Percentiles rank a stretch among this genome's conserved stretches.
Conservation (phyloP, 495 filamentous ascomycete species). For the Penicillium canescens region DNA sequence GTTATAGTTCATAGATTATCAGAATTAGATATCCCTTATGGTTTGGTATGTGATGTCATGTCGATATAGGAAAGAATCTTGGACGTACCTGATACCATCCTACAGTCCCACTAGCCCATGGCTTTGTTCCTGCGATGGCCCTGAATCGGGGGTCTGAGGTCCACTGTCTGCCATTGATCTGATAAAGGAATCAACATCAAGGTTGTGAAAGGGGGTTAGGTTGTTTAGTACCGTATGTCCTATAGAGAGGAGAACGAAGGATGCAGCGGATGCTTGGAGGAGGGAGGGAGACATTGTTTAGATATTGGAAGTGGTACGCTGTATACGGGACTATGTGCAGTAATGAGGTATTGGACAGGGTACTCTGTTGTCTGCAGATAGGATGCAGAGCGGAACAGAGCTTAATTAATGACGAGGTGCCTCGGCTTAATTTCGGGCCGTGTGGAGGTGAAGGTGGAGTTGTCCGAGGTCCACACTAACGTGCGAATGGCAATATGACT, state of each 20-base stretch:
- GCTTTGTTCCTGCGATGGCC: slow-evolving; percentile 18
- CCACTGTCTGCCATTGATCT: slow-evolving; percentile 26
- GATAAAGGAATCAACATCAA: neutral
- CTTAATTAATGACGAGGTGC: neutral
- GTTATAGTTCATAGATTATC: too few relatives aligned
- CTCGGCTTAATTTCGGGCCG: neutral
- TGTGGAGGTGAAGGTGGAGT: neutral
- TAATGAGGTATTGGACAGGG: too few relatives aligned
- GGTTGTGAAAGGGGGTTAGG: neutral
- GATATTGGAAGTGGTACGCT: neutral
- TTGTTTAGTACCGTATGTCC: slow-evolving; percentile 27
- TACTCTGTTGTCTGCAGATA: too few relatives aligned
- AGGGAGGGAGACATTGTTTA: slow-evolving; percentile 17
- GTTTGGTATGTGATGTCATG: neutral
- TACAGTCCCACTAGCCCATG: slow-evolving; percentile 29
- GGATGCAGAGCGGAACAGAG: too few relatives aligned
- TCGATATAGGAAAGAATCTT: neutral
- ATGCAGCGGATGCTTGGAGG: slow-evolving; percentile 23
- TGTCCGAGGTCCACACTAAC: neutral
- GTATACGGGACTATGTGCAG: neutral
- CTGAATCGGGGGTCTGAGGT: slow-evolving; percentile 27
- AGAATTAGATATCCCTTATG: too few relatives aligned
- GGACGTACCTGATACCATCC: slow-evolving; percentile 34
- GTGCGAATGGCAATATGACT: too few relatives aligned
- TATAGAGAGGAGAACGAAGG: slow-evolving; percentile 22